Conservation (phyloP, 805 yeast genomes). For the Isabelozyma rhagii region DNA sequence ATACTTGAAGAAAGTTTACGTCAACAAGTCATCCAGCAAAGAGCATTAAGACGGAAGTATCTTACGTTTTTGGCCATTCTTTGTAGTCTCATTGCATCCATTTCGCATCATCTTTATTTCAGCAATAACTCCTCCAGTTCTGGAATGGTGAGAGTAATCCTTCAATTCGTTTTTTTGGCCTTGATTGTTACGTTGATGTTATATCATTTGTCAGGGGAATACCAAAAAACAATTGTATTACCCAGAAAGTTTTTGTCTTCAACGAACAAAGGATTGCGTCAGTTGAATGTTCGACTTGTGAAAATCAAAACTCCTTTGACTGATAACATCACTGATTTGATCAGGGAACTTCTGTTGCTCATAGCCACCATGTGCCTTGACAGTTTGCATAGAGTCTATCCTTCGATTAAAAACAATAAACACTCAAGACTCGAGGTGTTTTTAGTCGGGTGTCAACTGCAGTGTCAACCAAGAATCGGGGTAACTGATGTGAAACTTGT, state of each 20-base stretch:
- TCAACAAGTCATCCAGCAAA: slow-evolving; percentile 73
- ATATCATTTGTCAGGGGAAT: slow-evolving; percentile 87
- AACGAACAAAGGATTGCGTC: slow-evolving; percentile 88
- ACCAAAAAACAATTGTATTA: slow-evolving; percentile 74
- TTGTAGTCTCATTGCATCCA: slow-evolving; percentile 38
- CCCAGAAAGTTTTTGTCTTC: slow-evolving; percentile 76
- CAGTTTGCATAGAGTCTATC: slow-evolving; percentile 32
- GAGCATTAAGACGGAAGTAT: slow-evolving; percentile 60
- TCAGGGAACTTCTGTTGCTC: slow-evolving; percentile 33
- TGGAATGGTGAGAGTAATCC: slow-evolving; percentile 36
- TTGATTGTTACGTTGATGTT: slow-evolving; percentile 65
- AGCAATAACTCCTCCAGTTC: slow-evolving; percentile 14
- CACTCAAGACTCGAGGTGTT: slow-evolving; percentile 35
- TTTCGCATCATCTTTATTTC: slow-evolving; percentile 37
- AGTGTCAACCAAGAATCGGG: slow-evolving; percentile 64
- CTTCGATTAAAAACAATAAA: slow-evolving; percentile 27
- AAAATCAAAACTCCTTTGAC: slow-evolving; percentile 45
- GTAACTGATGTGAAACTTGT: slow-evolving; percentile 73
- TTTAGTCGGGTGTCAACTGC: slow-evolving; percentile 39
- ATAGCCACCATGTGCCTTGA: slow-evolving; percentile 26
- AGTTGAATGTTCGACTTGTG: slow-evolving; percentile 74
- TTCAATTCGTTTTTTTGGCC: slow-evolving; percentile 58
- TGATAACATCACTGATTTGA: slow-evolving; percentile 31
- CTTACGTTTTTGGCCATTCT: slow-evolving; percentile 46
- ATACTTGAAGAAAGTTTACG: slow-evolving; percentile 84